Evolutionary conservation across 345 rosid species (phyloP).

Genomic region (Microcos paniculata): DNA sequence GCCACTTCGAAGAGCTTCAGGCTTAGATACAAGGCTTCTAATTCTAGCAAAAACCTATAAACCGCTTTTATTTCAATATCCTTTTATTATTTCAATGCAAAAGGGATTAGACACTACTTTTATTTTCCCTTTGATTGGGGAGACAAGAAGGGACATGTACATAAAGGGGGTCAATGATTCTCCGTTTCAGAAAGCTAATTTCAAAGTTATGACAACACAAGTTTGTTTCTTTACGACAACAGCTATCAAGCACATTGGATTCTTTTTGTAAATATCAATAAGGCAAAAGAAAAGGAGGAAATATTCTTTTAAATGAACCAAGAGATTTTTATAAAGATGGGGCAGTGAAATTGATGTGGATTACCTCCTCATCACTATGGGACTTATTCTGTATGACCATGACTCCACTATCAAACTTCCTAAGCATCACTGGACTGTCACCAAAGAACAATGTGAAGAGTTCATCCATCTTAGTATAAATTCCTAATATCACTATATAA

Average conservation of each 20-base stretch:
- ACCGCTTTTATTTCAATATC: not conserved
- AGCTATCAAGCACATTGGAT: not conserved
- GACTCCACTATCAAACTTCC: slow-evolving; percentile 98
- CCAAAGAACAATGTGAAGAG: slow-evolving; percentile 25
- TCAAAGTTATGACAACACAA: not conserved
- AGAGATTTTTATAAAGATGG: not conserved
- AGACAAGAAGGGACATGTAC: not conserved
- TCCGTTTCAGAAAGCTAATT: not conserved
- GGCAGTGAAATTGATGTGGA: slow-evolving; percentile 19
- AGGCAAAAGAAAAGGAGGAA: not conserved
- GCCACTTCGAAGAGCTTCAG: slow-evolving; percentile 66
- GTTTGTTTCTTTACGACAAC: not conserved
- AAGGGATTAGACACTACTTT: not conserved
- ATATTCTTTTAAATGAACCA: not conserved
- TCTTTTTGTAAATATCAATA: not conserved
- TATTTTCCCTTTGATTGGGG: not conserved
- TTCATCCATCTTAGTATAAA: slow-evolving; percentile 11
- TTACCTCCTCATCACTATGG: slow-evolving; percentile 92
- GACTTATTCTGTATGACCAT: slow-evolving; percentile 93
- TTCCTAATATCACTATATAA: not conserved
- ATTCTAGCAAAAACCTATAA: slow-evolving; percentile 74
- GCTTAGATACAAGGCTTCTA: slow-evolving; percentile 57
- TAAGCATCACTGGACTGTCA: slow-evolving; percentile 91
- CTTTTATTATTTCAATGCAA: not conserved
- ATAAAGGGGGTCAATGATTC: not conserved